These are phyloP conservation scores for Phytophthora colocasiae DNA, from an alignment of 352 stramenopile genomes.

Conservation along the genomic window DNA sequence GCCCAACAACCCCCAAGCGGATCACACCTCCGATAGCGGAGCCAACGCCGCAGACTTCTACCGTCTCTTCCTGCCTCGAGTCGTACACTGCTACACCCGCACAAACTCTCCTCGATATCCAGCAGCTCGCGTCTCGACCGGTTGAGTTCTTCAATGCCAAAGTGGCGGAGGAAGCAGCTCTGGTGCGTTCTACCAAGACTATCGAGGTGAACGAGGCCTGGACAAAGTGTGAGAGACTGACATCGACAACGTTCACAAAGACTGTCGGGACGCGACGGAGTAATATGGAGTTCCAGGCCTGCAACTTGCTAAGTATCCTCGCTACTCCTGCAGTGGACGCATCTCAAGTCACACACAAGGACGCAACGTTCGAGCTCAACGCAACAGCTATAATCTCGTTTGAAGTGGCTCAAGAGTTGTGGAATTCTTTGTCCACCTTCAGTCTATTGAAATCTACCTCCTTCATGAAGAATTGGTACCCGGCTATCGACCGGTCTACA, in stretches of 20 bases:
- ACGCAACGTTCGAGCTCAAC: conserved; percentile 71
- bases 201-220: conserved; percentile 50
- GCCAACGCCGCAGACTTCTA: conserved; percentile 20
- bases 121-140: conserved; percentile 53
- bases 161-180: conserved; percentile 50
- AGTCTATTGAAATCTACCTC: conserved; percentile 44
- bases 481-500: conserved; percentile 38
- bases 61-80: conserved; percentile 35
- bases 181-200: conserved; percentile 46
- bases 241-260: conserved; percentile 31
- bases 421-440: conserved; percentile 38
- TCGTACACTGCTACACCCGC: conserved; percentile 43
- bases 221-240: conserved; percentile 35
- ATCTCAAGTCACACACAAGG: conserved; percentile 33
- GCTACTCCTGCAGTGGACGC: conserved; percentile 14
- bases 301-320: conserved; percentile 61
- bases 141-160: conserved; percentile 54
- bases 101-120: conserved; percentile 46
- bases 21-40: conserved; percentile 21
- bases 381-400: conserved; percentile 38
- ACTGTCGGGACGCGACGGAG: conserved; percentile 39
- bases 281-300: conserved; percentile 48
- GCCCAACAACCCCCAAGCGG: conserved; percentile 41
- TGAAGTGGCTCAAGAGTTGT: conserved; percentile 43
- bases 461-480: conserved; percentile 63